phyloP scores from a whole-genome alignment of 2,329 filamentous ascomycete species.

The Simplicillium aogashimaense region DNA sequence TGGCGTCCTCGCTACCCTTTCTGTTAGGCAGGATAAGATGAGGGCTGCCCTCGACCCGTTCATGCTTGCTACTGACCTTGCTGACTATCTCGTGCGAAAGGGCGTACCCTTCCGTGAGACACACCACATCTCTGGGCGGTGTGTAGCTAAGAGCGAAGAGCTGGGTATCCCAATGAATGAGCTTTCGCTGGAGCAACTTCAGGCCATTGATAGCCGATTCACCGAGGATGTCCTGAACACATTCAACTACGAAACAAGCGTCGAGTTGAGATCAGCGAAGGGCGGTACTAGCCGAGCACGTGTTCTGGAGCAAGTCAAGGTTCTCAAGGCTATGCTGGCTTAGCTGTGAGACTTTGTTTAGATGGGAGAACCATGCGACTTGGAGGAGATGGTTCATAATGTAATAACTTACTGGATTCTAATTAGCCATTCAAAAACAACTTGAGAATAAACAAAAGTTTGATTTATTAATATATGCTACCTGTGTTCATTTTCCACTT shows the following conservation, averaged over 20 bases:
- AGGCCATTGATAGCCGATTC: conserved; percentile 59
- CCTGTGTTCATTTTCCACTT: too few relatives aligned
- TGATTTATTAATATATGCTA: too few relatives aligned
- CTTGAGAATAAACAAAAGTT: too few relatives aligned
- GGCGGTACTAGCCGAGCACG: conserved; percentile 65
- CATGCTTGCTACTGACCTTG: conserved; percentile 70
- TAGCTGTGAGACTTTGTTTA: too few relatives aligned
- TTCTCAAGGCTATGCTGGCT: conserved; percentile 24
- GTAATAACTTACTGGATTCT: too few relatives aligned
- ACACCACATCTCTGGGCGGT: conserved; percentile 66
- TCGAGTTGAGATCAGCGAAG: conserved; percentile 64
- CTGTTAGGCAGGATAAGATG: conserved; percentile 66
- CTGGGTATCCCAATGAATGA: conserved; percentile 59
- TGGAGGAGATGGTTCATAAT: too few relatives aligned
- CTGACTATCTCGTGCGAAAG: conserved; percentile 53
- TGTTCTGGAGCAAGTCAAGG: conserved; percentile 52
- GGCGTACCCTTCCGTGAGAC: conserved; percentile 72
- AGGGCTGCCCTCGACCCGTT: conserved; percentile 65
- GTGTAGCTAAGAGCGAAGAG: conserved; percentile 59
- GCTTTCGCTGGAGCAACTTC: conserved; percentile 54
- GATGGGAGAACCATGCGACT: too few relatives aligned
- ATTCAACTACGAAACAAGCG: conserved; percentile 72
- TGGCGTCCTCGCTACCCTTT: conserved; percentile 67
- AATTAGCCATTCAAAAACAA: too few relatives aligned
- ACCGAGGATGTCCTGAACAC: conserved; percentile 58